phyloP scores from a whole-genome alignment of 2,329 filamentous ascomycete species.

The Colletotrichum sp. region DNA sequence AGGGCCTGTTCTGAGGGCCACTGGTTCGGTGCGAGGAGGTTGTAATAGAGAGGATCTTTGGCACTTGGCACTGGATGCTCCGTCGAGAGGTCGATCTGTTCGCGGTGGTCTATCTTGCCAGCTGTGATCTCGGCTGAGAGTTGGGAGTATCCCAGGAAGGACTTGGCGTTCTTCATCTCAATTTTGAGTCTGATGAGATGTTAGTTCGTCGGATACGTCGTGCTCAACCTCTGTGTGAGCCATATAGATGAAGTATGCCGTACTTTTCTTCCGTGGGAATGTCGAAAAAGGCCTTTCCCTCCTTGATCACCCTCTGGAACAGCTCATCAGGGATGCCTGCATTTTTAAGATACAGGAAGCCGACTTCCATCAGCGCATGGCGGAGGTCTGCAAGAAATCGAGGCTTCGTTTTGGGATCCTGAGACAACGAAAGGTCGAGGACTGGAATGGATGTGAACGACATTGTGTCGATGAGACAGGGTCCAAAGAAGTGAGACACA shows the following conservation, averaged over 20 bases:
- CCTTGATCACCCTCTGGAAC: slow-evolving; percentile 66
- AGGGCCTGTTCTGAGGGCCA: slow-evolving; percentile 73
- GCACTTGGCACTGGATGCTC: slow-evolving; percentile 71
- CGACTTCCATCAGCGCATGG: slow-evolving; percentile 82
- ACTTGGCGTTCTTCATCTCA: slow-evolving; percentile 76
- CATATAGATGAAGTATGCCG: slow-evolving; percentile 14
- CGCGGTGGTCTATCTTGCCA: slow-evolving; percentile 76
- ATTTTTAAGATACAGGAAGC: slow-evolving; percentile 85
- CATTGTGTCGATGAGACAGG: slow-evolving; percentile 41
- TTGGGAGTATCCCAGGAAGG: slow-evolving; percentile 73
- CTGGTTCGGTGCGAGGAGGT: slow-evolving; percentile 79
- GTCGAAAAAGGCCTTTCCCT: slow-evolving; percentile 79
- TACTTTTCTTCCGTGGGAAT: slow-evolving; percentile 78
- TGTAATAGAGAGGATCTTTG: slow-evolving; percentile 71
- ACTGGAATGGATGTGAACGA: slow-evolving; percentile 80
- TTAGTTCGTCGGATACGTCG: neutral
- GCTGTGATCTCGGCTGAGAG: slow-evolving; percentile 76
- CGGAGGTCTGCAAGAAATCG: slow-evolving; percentile 74
- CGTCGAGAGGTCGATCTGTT: slow-evolving; percentile 87
- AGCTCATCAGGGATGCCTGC: slow-evolving; percentile 73
- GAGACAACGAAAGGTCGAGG: slow-evolving; percentile 74
- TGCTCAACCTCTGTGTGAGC: neutral
- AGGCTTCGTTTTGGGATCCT: slow-evolving; percentile 69
- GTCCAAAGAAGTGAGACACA: neutral
- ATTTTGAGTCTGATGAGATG: slow-evolving; percentile 57